phyloP scores from a whole-genome alignment of 1,284 basidiomycete species.

The Cryptococcus sp. region DNA sequence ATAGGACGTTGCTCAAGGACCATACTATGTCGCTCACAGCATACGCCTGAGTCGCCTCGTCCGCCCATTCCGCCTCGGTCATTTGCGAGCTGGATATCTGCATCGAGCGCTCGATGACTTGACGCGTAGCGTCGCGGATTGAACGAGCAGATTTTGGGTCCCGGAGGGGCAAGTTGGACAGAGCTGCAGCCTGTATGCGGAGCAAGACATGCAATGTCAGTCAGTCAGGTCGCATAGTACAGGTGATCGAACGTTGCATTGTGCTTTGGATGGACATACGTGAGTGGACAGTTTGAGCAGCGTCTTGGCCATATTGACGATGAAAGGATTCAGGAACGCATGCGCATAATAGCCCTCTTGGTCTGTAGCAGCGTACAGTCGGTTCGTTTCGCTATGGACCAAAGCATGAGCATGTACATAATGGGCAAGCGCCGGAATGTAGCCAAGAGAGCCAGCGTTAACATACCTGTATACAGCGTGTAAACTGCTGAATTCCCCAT shows the following conservation, averaged over 20 bases:
- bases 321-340: slow-evolving; percentile 36
- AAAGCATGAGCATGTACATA: neutral
- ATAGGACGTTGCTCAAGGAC: slow-evolving; percentile 41
- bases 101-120: slow-evolving; percentile 40
- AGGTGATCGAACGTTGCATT: neutral
- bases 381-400: slow-evolving; percentile 35
- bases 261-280: no score
- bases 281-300: slow-evolving; percentile 14
- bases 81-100: slow-evolving; percentile 33
- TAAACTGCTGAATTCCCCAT: slow-evolving; percentile 28
- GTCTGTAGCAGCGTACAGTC: slow-evolving; percentile 30
- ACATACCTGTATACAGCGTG: slow-evolving; percentile 34
- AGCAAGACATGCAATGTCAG: neutral
- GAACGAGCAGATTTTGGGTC: slow-evolving; percentile 34
- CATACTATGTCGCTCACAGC: slow-evolving; percentile 41
- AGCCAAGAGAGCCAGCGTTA: neutral
- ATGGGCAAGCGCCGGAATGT: neutral
- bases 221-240: neutral
- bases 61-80: slow-evolving; percentile 25
- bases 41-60: slow-evolving; percentile 3
- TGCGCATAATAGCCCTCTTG: slow-evolving; percentile 27
- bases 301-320: slow-evolving; percentile 24
- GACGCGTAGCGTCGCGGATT: slow-evolving; percentile 43
- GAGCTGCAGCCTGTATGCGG: slow-evolving; percentile 26
- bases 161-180: slow-evolving; percentile 33